These are phyloP conservation scores for Ilex asprella DNA, from an alignment of 257 asterid species.

Conservation along the genomic window DNA sequence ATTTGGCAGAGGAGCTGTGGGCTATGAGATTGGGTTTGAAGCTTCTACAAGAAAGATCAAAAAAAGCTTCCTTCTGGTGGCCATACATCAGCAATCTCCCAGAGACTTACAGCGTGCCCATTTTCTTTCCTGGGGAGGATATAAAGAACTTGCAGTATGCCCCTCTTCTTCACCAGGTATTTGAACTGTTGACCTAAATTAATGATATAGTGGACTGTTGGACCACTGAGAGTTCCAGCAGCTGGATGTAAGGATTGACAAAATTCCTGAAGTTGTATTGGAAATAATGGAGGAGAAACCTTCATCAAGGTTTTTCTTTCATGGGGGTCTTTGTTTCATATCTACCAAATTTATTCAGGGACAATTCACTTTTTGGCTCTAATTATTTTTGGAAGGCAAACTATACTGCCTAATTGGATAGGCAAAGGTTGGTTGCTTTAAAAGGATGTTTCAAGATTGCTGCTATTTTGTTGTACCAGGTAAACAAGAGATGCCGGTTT, in stretches of 20 bases:
- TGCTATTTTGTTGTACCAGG: conserved; percentile 30
- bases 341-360: too few species aligned
- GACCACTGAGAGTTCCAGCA: background rate
- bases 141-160: conserved; percentile 90
- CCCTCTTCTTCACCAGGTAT: conserved; percentile 94
- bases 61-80: conserved; percentile 89
- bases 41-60: conserved; percentile 91
- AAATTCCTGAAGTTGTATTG: background rate
- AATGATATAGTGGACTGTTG: background rate
- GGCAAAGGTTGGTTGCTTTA: background rate
- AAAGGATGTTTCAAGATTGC: conserved; percentile 7
- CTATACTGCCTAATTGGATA: background rate
- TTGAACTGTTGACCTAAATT: background rate
- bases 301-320: too few species aligned
- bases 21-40: conserved; percentile 89
- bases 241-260: background rate
- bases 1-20: conserved; percentile 99
- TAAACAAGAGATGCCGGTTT: conserved; percentile 91
- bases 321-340: too few species aligned
- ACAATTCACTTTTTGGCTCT: background rate
- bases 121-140: conserved; percentile 95
- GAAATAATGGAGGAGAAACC: too few species aligned
- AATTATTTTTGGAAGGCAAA: background rate
- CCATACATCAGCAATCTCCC: conserved; percentile 94
- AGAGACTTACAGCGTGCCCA: conserved; percentile 64